phyloP scores from a whole-genome alignment of 352 stramenopile genomes.

The Blastocystis sp. region DNA sequence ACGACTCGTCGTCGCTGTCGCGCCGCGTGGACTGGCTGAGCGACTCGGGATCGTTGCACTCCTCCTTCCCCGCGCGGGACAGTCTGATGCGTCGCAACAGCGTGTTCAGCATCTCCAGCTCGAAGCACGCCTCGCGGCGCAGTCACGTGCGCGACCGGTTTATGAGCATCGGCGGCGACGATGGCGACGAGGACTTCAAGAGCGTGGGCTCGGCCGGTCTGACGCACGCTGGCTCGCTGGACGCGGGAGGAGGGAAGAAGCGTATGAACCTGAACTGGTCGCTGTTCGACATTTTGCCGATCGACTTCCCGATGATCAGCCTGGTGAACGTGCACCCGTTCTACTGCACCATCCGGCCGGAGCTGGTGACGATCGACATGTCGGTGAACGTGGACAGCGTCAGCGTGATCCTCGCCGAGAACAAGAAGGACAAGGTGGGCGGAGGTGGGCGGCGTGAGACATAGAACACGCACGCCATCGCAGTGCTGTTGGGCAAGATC shows the following conservation, averaged over 20 bases:
- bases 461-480: constrained; percentile 22
- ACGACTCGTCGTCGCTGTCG: background rate
- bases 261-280: constrained; percentile 60
- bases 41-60: constrained; percentile 24
- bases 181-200: background rate
- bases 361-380: constrained; percentile 27
- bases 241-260: background rate
- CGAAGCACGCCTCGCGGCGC: background rate
- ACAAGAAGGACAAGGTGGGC: constrained; percentile 10
- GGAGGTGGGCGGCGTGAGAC: background rate
- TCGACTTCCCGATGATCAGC: constrained; percentile 55
- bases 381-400: constrained; percentile 22
- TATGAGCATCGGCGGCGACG: background rate
- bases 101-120: constrained; percentile 40
- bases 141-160: background rate
- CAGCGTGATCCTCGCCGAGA: constrained; percentile 12
- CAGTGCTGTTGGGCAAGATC: background rate
- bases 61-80: constrained; percentile 2
- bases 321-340: constrained; percentile 43
- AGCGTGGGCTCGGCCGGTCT: background rate
- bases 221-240: background rate
- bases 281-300: constrained; percentile 52
- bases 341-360: constrained; percentile 33
- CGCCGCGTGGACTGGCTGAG: background rate
- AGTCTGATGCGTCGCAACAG: constrained; percentile 26